Conservation (phyloP, 495 filamentous ascomycete genomes). For the Penicillium roqueforti region DNA sequence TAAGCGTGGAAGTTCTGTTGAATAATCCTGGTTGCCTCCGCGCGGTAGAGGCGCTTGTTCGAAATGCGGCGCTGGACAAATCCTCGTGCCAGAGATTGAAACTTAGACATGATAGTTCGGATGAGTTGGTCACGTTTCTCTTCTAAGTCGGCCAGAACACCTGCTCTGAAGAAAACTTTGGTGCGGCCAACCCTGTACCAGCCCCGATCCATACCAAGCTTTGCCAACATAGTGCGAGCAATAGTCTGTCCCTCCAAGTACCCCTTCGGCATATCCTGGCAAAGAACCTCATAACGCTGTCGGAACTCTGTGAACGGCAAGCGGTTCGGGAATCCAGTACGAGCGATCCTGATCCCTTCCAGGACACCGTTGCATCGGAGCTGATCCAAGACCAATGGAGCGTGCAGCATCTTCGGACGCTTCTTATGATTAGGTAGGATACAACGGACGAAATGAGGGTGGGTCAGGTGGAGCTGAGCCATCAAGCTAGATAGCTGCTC, state of each 20-base stretch:
- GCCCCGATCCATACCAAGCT: constrained; percentile 74
- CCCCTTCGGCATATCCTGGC: constrained; percentile 80
- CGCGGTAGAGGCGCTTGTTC: constrained; percentile 87
- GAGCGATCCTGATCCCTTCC: constrained; percentile 94
- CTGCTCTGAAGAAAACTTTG: constrained; percentile 97
- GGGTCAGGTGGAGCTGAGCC: constrained; percentile 91
- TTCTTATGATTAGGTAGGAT: constrained; percentile 99
- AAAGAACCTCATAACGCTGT: constrained; percentile 95
- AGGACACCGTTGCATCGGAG: constrained; percentile 97
- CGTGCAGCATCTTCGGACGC: constrained; percentile 85
- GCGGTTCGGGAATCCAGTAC: constrained; percentile 97
- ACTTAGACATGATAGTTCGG: constrained; percentile 85
- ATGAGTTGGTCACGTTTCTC: constrained; percentile 91
- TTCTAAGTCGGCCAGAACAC: constrained; percentile 93
- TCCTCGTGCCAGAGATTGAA: constrained; percentile 86
- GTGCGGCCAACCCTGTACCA: constrained; percentile 92
- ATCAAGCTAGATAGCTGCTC: constrained; percentile 94
- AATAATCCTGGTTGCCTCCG: constrained; percentile 91
- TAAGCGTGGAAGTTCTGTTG: constrained; percentile 91
- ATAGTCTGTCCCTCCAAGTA: constrained; percentile 86
- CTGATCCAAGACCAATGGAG: constrained; percentile 88
- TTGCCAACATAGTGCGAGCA: constrained; percentile 83
- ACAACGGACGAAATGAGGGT: constrained; percentile 97
- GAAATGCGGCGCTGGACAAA: constrained; percentile 83
- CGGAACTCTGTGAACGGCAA: constrained; percentile 91